These are phyloP conservation scores for Tetrahymena elliotti DNA, from an alignment of 73 alveolate genomes.

Conservation along the genomic window DNA sequence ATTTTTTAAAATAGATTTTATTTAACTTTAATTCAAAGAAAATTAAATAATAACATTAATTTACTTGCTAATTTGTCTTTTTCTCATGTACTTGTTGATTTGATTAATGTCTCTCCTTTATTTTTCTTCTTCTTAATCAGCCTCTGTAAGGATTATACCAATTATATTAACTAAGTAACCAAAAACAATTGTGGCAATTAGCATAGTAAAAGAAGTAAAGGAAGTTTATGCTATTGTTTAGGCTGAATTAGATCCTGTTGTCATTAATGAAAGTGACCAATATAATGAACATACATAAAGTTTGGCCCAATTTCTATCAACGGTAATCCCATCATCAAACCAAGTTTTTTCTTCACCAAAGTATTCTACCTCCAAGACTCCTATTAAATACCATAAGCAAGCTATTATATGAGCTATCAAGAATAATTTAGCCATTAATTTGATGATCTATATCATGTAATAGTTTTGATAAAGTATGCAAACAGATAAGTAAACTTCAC, in stretches of 20 bases:
- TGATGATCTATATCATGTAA: not conserved
- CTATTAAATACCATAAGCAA: not conserved
- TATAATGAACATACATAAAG: not conserved
- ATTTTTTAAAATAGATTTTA: too few species aligned
- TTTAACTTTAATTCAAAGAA: too few species aligned
- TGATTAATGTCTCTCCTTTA: not conserved
- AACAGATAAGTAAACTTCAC: not conserved
- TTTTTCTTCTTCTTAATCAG: not conserved
- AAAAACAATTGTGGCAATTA: not conserved
- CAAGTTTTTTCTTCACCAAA: not conserved
- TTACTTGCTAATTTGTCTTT: not conserved
- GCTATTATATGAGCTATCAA: not conserved
- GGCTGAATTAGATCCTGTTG: not conserved
- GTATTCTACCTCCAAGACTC: not conserved
- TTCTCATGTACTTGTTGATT: not conserved
- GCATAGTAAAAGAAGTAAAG: not conserved
- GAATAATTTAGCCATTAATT: not conserved
- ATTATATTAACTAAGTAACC: not conserved
- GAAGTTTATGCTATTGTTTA: not conserved
- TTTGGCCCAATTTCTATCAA: not conserved
- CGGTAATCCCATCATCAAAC: not conserved
- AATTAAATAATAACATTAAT: too few species aligned
- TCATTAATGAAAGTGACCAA: not conserved
- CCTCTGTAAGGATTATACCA: not conserved
- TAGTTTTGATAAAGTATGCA: not conserved